Conservation (phyloP, 2,329 filamentous ascomycete genomes). For the Didymosphaeria variabile region DNA sequence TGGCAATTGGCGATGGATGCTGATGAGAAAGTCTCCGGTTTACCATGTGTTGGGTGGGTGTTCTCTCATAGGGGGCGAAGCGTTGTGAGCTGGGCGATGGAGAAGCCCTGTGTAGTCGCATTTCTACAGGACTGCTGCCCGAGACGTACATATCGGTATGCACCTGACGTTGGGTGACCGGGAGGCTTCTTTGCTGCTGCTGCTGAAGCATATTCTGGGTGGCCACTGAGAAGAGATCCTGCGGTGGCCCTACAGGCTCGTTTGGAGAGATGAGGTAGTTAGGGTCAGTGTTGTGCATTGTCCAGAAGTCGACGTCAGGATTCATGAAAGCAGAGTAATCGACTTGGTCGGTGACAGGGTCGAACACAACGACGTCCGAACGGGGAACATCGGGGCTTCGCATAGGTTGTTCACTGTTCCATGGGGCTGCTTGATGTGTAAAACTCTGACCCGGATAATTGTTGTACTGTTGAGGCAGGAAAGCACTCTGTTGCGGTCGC, state of each 20-base stretch:
- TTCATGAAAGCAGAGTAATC: slow-evolving; percentile 31
- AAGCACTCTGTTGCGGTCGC: slow-evolving; percentile 28
- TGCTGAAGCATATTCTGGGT: slow-evolving; percentile 26
- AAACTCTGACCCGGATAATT: slow-evolving; percentile 33
- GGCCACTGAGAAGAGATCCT: slow-evolving; percentile 33
- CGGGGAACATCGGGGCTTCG: slow-evolving; percentile 39
- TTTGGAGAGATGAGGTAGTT: slow-evolving; percentile 39
- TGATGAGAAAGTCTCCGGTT: slow-evolving; percentile 25
- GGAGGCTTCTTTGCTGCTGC: slow-evolving; percentile 14
- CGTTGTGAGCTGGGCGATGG: slow-evolving; percentile 35
- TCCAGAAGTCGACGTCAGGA: slow-evolving; percentile 35
- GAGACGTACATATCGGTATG: slow-evolving; percentile 24
- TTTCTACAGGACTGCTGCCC: slow-evolving; percentile 28
- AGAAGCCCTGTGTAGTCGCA: slow-evolving; percentile 34
- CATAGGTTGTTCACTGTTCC: slow-evolving; percentile 41
- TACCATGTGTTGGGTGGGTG: slow-evolving; percentile 37
- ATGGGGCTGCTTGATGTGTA: slow-evolving; percentile 38
- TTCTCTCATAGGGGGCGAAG: slow-evolving; percentile 38
- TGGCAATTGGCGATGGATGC: slow-evolving; percentile 32
- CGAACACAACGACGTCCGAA: slow-evolving; percentile 41
- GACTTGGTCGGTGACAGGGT: slow-evolving; percentile 38
- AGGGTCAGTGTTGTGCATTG: slow-evolving; percentile 38
- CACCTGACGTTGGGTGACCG: slow-evolving; percentile 10
- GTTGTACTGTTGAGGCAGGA: slow-evolving; percentile 29
- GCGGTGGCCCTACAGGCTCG: slow-evolving; percentile 33